phyloP scores from a whole-genome alignment of 805 yeast genomes.

The Candida broadrunensis region DNA sequence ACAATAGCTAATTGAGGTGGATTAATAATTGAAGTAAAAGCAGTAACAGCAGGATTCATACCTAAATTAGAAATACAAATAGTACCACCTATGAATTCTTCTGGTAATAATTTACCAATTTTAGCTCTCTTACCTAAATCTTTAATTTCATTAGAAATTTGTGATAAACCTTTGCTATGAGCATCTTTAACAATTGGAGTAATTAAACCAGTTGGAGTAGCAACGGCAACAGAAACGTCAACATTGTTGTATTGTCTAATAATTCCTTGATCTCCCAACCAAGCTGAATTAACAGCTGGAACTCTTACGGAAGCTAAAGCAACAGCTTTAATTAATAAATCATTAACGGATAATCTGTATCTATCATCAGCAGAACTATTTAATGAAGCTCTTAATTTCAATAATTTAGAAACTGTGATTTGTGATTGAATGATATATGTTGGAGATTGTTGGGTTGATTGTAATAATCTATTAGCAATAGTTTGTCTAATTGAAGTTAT shows the following conservation, averaged over 20 bases:
- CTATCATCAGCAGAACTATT: slow-evolving; percentile 82
- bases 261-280: slow-evolving; percentile 85
- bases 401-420: slow-evolving; percentile 82
- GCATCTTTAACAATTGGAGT: slow-evolving; percentile 95
- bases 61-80: slow-evolving; percentile 98
- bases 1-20: slow-evolving; percentile 95
- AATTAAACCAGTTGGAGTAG: slow-evolving; percentile 95
- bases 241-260: slow-evolving; percentile 90
- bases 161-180: slow-evolving; percentile 77
- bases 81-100: slow-evolving; percentile 99
- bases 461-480: slow-evolving; percentile 82
- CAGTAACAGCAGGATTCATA: slow-evolving; percentile 90
- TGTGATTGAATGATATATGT: slow-evolving; percentile 88
- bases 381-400: slow-evolving; percentile 87
- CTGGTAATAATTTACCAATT: slow-evolving; percentile 87
- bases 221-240: slow-evolving; percentile 97
- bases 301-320: slow-evolving; percentile 87
- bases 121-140: slow-evolving; percentile 96
- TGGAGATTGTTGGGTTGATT: slow-evolving; percentile 85
- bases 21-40: slow-evolving; percentile 95
- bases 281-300: slow-evolving; percentile 91
- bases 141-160: slow-evolving; percentile 81
- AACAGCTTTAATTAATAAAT: slow-evolving; percentile 89
- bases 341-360: slow-evolving; percentile 91
- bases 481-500: slow-evolving; percentile 90